Conservation (phyloP, 208 protist species). For the Acanthamoeba royreba region DNA sequence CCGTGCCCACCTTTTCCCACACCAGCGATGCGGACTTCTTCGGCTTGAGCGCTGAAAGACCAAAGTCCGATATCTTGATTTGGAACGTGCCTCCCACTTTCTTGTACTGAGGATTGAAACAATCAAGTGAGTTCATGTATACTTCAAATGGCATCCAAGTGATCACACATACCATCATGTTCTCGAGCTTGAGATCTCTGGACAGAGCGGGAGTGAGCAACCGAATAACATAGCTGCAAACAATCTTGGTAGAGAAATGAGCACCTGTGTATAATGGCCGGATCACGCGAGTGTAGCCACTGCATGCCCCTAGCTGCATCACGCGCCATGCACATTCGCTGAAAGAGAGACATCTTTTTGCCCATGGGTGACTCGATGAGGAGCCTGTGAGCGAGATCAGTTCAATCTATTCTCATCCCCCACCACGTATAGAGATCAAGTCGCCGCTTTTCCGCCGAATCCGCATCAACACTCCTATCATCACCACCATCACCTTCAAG, state of each 20-base stretch:
- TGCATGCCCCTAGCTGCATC: constrained; percentile 10
- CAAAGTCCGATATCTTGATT: constrained; percentile 41
- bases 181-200: constrained; percentile 28
- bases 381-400: too few relatives aligned
- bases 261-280: constrained; percentile 22
- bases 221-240: background rate
- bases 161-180: background rate
- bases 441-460: too few relatives aligned
- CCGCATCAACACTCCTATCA: background rate
- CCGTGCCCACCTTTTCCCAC: constrained; percentile 32
- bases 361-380: constrained; percentile 30
- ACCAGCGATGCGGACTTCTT: constrained; percentile 7
- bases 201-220: background rate
- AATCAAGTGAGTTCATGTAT: background rate
- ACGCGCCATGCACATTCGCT: background rate
- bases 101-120: background rate
- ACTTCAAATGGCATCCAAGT: background rate
- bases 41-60: constrained; percentile 26
- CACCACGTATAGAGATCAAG: too few relatives aligned
- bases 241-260: background rate
- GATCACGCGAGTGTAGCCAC: constrained; percentile 19
- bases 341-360: constrained; percentile 38
- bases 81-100: background rate
- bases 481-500: background rate
- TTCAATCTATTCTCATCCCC: too few relatives aligned